A percentile compares a stretch with the other conserved stretches of the same genome.
phyloP scores from a whole-genome alignment of 1,284 basidiomycete species.

The Austropuccinia psidii region DNA sequence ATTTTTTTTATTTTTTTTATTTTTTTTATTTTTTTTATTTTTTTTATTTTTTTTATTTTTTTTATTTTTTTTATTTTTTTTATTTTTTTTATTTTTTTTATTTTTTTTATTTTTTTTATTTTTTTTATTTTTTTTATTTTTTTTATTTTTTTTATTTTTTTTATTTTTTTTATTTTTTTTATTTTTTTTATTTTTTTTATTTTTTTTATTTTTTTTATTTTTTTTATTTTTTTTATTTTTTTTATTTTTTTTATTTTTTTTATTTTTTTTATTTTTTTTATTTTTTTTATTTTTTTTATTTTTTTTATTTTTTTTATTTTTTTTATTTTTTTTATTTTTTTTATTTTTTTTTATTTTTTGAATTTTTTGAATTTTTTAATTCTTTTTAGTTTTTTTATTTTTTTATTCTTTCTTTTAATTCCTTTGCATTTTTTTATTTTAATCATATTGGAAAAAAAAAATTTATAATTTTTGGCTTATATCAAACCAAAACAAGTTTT shows the following conservation, averaged over 20 bases:
- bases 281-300: neutral
- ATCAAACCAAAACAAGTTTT: too few species aligned
- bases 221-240: neutral
- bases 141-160: neutral
- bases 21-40: too few species aligned
- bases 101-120: neutral
- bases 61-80: neutral
- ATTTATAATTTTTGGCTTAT: too few species aligned
- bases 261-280: conserved; percentile 1
- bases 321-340: neutral
- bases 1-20: too few species aligned
- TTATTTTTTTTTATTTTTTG: neutral
- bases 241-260: neutral
- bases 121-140: neutral
- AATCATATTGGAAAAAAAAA: too few species aligned
- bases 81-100: neutral
- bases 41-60: too few species aligned
- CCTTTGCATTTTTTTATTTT: too few species aligned
- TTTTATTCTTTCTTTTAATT: conserved; percentile 8
- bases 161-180: neutral
- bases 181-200: neutral
- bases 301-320: neutral
- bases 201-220: neutral
- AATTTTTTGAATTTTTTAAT: neutral
- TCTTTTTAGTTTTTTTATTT: neutral